Evolutionary conservation across 192 early-diverging fungal species (phyloP).

Genomic region (Coemansia sp.): DNA sequence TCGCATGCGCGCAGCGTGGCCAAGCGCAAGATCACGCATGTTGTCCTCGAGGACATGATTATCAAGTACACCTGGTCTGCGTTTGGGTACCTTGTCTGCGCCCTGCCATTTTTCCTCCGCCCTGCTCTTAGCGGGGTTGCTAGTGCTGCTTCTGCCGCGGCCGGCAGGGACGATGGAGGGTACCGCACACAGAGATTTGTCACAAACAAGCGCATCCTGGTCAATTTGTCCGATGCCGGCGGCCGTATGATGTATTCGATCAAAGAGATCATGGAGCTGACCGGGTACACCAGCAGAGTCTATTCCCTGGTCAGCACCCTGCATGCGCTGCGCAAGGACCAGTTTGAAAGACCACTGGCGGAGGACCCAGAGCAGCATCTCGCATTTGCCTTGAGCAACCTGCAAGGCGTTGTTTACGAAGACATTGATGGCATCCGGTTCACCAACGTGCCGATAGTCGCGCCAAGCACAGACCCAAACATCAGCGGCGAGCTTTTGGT

Average conservation of each 20-base stretch:
- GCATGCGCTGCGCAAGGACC: conserved; percentile 66
- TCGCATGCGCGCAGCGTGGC: conserved; percentile 83
- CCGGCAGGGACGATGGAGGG: conserved; percentile 16
- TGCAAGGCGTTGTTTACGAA: conserved; percentile 35
- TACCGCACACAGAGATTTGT: conserved; percentile 81
- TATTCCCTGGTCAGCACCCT: conserved; percentile 83
- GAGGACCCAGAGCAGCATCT: not conserved
- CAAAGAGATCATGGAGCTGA: conserved; percentile 89
- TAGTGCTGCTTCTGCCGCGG: conserved; percentile 9
- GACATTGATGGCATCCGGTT: conserved; percentile 78
- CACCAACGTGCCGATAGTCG: conserved; percentile 85
- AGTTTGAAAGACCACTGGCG: conserved; percentile 48
- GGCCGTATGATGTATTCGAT: conserved; percentile 97
- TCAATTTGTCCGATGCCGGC: conserved; percentile 88
- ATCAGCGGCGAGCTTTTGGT: conserved; percentile 86
- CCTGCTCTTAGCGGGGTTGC: conserved; percentile 55
- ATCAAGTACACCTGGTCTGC: conserved; percentile 98
- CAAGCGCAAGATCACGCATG: conserved; percentile 78
- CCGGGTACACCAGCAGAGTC: conserved; percentile 86
- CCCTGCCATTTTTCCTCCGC: conserved; percentile 85
- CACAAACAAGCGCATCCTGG: conserved; percentile 89
- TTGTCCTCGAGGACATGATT: conserved; percentile 95
- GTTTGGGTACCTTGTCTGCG: conserved; percentile 78
- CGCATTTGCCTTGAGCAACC: conserved; percentile 23
- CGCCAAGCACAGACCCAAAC: conserved; percentile 58